Evolutionary conservation across 768 basidiomycete genomes (phyloP).

Genomic region (Kwoniella mangroviensis): DNA sequence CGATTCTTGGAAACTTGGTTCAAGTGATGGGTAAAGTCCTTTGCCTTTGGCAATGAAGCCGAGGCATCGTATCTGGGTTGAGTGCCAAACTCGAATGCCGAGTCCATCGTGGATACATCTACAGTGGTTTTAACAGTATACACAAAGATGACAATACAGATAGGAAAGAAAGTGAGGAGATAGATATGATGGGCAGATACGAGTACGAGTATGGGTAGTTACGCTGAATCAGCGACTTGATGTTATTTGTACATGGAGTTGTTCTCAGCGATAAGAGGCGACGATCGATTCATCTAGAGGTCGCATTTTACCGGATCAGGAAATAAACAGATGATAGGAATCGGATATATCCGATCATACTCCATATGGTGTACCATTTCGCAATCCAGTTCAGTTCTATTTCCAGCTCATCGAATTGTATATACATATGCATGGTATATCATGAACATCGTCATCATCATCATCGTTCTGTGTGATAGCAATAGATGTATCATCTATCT

Average conservation of each 20-base stretch:
- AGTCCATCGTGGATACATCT: conserved; percentile 39
- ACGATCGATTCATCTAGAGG: neutral
- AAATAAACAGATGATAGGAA: neutral
- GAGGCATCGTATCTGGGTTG: neutral
- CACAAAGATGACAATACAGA: conserved; percentile 4
- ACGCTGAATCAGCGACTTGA: conserved; percentile 9
- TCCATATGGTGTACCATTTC: conserved; percentile 10
- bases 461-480: neutral
- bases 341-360: neutral
- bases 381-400: neutral
- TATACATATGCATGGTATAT: conserved; percentile 23
- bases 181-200: neutral
- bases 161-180: neutral
- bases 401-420: neutral
- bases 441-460: neutral
- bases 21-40: conserved; percentile 76
- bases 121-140: conserved; percentile 1
- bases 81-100: conserved; percentile 41
- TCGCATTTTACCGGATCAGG: neutral
- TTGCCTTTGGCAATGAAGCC: conserved; percentile 55
- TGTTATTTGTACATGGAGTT: neutral
- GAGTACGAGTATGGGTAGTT: too few species aligned
- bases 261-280: neutral
- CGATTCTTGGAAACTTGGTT: conserved; percentile 65
- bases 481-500: neutral